Percentiles rank a stretch among this genome's conserved stretches.
Evolutionary conservation across 2,329 filamentous ascomycete genomes (phyloP).

Genomic region (Huntiella decipiens): DNA sequence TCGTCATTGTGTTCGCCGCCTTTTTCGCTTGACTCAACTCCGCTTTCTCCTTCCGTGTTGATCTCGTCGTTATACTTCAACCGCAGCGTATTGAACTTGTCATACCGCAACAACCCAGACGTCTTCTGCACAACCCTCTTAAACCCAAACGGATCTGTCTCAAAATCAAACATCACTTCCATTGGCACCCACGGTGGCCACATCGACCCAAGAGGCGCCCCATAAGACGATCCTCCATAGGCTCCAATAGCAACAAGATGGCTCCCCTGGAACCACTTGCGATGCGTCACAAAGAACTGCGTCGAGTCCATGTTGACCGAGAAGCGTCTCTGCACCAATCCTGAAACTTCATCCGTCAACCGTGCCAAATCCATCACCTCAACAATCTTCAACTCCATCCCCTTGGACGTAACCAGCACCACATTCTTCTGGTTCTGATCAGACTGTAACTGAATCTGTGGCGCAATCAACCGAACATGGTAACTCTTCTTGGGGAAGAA

Average conservation of each 20-base stretch:
- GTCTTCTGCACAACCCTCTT: conserved; percentile 93
- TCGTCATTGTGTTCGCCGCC: conserved; percentile 21
- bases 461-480: conserved; percentile 83
- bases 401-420: conserved; percentile 89
- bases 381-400: conserved; percentile 94
- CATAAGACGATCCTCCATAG: conserved; percentile 87
- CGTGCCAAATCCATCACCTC: conserved; percentile 96
- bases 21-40: conserved; percentile 59
- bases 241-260: conserved; percentile 56
- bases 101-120: conserved; percentile 80
- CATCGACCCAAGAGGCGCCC: conserved; percentile 60
- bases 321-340: conserved; percentile 85
- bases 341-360: conserved; percentile 80
- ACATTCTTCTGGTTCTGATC: conserved; percentile 95
- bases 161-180: conserved; percentile 96
- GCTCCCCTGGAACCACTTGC: conserved; percentile 62
- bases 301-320: conserved; percentile 91
- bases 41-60: conserved; percentile 36
- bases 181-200: conserved; percentile 98
- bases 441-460: conserved; percentile 94
- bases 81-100: conserved; percentile 94
- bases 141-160: conserved; percentile 90
- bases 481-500: conserved; percentile 88
- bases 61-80: conserved; percentile 96
- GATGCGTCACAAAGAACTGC: conserved; percentile 93